Conservation (phyloP, 1,284 basidiomycete species). For the Thelephora terrestris region DNA sequence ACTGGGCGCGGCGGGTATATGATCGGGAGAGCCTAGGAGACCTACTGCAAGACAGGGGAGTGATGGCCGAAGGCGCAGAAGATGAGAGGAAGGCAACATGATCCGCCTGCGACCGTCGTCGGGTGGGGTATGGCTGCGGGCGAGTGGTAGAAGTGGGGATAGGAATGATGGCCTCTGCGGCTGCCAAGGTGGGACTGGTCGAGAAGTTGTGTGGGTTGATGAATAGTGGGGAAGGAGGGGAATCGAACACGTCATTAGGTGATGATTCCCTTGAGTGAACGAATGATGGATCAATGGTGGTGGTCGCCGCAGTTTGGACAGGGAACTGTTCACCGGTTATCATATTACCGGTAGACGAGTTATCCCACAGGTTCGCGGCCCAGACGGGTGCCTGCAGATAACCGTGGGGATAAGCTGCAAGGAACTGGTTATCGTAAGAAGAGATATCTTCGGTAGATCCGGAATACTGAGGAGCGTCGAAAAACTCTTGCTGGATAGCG, state of each 20-base stretch:
- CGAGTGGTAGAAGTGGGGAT: neutral
- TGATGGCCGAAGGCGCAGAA: slow-evolving; percentile 45
- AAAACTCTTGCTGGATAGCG: neutral
- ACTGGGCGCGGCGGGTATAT: slow-evolving; percentile 58
- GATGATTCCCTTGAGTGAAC: slow-evolving; percentile 9
- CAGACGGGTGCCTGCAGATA: slow-evolving; percentile 41
- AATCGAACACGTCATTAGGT: slow-evolving; percentile 6
- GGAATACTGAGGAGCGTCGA: neutral
- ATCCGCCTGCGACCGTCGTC: slow-evolving; percentile 26
- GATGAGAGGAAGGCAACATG: slow-evolving; percentile 56
- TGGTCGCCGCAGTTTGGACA: slow-evolving; percentile 6
- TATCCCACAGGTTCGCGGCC: slow-evolving; percentile 55
- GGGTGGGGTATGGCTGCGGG: slow-evolving; percentile 19
- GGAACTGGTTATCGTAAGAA: slow-evolving; percentile 25
- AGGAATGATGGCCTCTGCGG: neutral
- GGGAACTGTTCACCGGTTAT: slow-evolving; percentile 21
- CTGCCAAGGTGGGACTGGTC: slow-evolving; percentile 12
- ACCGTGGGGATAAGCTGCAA: slow-evolving; percentile 43
- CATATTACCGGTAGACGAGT: slow-evolving; percentile 15
- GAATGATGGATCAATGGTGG: neutral
- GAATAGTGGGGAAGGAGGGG: slow-evolving; percentile 10
- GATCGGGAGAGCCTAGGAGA: slow-evolving; percentile 37
- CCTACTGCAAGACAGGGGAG: slow-evolving; percentile 22
- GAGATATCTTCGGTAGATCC: slow-evolving; percentile 4
- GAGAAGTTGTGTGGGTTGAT: slow-evolving; percentile 13